A percentile compares a stretch with the other conserved stretches of the same genome.
phyloP scores from a whole-genome alignment of 1,284 basidiomycete genomes.

The Austroboletus niveus region DNA sequence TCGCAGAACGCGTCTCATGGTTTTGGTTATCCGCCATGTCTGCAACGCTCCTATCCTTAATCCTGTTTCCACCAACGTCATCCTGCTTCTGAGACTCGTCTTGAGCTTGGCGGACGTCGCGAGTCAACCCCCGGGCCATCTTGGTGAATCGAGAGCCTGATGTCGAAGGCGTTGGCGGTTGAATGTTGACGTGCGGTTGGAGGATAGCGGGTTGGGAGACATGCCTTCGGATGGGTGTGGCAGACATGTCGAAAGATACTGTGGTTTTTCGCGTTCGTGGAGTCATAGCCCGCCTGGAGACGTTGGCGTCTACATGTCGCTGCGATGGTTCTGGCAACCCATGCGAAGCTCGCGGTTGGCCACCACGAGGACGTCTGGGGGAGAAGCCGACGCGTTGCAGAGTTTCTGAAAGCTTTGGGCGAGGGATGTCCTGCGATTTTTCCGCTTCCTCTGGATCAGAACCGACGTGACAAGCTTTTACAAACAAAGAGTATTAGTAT shows the following conservation, averaged over 20 bases:
- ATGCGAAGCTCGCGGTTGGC: slow-evolving; percentile 31
- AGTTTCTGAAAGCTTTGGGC: slow-evolving; percentile 65
- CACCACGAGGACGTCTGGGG: slow-evolving; percentile 62
- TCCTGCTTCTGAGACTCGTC: slow-evolving; percentile 13
- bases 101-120: slow-evolving; percentile 51
- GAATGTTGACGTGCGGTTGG: slow-evolving; percentile 50
- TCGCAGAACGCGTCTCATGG: slow-evolving; percentile 12
- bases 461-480: slow-evolving; percentile 15
- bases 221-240: slow-evolving; percentile 28
- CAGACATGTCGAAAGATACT: slow-evolving; percentile 32
- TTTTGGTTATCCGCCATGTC: slow-evolving; percentile 12
- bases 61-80: slow-evolving; percentile 4
- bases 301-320: slow-evolving; percentile 11
- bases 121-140: slow-evolving; percentile 52
- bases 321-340: slow-evolving; percentile 13
- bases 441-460: slow-evolving; percentile 24
- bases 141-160: slow-evolving; percentile 54
- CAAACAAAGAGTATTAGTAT: slow-evolving; percentile 1
- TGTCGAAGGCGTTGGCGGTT: slow-evolving; percentile 56
- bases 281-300: slow-evolving; percentile 29
- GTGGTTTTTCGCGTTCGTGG: slow-evolving; percentile 37
- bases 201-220: slow-evolving; percentile 27
- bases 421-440: slow-evolving; percentile 32
- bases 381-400: slow-evolving; percentile 65
- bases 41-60: slow-evolving; percentile 9